Base-by-base conservation (phyloP, 257 asterid species). In the Echites panduratus region DNA sequence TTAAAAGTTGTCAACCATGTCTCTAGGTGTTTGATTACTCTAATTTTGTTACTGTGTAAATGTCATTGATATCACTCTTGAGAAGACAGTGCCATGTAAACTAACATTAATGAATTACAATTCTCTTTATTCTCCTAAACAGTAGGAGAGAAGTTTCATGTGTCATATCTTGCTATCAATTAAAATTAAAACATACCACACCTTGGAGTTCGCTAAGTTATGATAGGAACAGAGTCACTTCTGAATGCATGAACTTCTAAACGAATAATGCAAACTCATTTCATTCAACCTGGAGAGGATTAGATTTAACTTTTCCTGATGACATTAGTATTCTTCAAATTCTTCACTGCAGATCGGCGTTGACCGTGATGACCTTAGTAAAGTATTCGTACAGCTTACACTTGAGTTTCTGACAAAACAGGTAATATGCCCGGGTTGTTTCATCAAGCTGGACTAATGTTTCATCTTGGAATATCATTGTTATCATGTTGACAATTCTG, bases 401-500 rank as follows among this genome's bases (percentile, higher is more conserved):
- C 85, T 94, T 65, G 97, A 94, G 84, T 84, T 94, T 87, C 89
- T 91, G 71, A 86, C 91, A 38, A 91, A 91, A 80, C 97, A 91
- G 96, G 97, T 94, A 85, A 77, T 53, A 59, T 64, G 58, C 67
- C 66, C 65, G 22, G 16, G 22, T 29, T 35, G 12, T 40, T 32
- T 11, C 35, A 57, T 24, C 11, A 58, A 19, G 64, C 7, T n/a
- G 29, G 53, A 7, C 16, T 73, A 4, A 2, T 20, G 17, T 3
- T 11, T 26, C 29, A 4, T 52, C 27, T 3, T 71, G 47, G 32
- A 57, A 24, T 43, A 24, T 71, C n/a, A 26, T 32, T 32, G 26
- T 6, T 72, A 4, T 38, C 20, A 20, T 58, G 65, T n/a, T 38
- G 49, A 64, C 11, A 38, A 7, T 17, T 6, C 16, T 38, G 69